These are phyloP conservation scores for Paramecium octaurelia DNA, from an alignment of 73 alveolate species.

Conservation along the genomic window DNA sequence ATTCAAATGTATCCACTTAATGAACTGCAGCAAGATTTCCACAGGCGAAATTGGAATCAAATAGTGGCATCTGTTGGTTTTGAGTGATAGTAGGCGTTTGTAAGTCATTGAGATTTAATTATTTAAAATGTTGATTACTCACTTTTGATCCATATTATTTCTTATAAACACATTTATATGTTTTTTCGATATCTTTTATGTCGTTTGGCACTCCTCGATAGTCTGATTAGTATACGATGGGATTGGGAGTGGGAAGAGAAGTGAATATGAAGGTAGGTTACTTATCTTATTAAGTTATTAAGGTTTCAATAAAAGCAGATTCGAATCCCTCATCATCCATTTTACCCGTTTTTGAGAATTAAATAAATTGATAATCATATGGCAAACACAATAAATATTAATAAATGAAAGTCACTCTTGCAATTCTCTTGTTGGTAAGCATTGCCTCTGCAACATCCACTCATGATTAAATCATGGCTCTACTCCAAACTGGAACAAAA, in stretches of 20 bases:
- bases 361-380: background rate
- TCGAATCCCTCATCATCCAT: conserved; percentile 29
- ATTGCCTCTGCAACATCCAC: conserved; percentile 33
- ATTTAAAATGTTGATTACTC: background rate
- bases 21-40: conserved; percentile 69
- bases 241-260: background rate
- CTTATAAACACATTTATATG: background rate
- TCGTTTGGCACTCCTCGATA: background rate
- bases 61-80: background rate
- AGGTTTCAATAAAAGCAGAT: conserved; percentile 21
- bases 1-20: conserved; percentile 62
- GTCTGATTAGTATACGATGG: background rate
- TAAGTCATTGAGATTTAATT: background rate
- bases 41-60: conserved; percentile 71
- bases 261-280: background rate
- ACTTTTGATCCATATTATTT: background rate
- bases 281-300: conserved; percentile 16
- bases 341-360: conserved; percentile 32
- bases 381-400: background rate
- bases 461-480: conserved; percentile 25
- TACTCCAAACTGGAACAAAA: conserved; percentile 26
- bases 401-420: background rate
- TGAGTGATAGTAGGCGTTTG: background rate
- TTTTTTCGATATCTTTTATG: background rate
- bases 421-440: background rate